Evolutionary conservation across 179 eudicot species (phyloP), one percentile per base, ranked within the genome.

Genomic region (Actinidia polygama): DNA sequence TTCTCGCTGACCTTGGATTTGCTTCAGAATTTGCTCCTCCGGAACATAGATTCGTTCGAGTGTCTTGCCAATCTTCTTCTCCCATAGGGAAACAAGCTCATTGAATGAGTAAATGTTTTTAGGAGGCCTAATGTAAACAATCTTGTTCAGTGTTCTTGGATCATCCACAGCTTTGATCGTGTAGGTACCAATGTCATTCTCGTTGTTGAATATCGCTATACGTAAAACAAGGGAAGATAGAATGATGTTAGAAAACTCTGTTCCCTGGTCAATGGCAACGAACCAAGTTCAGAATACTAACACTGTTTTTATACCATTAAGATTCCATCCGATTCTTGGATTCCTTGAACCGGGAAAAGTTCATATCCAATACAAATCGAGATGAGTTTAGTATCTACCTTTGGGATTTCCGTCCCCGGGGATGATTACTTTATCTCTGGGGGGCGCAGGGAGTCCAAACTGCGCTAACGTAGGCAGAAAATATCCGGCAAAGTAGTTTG

Each of bases 401-500:
- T 90, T 95, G 40, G 87, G 86, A 82, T 84, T 94, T 75, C 98
- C 99, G 61, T 94, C 96, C 19, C 98, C 98, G 6, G 87, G 47
- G 64, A 93, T 94, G 85, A 83, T 83, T 7, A 89, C 87, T 87
- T 93, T 93, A 79, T 94, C 97, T 84, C 90, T 88, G 3, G 94
- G 98, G 9, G 98, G 98, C 77, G 94, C 64, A 59, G 91, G 85
- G 55, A 90, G 92, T 36, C 97, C 95, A 50, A 91, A 90, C 88
- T 94, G 98, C 24, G 80, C 85, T 78, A 94, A 30, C 24, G 84
- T 87, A 10, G 98, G 85, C 23, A 94, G 91, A 72, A 89, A 92
- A 58, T 78, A 88, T 30, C 94, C 94, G 4, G 90, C 94, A 81
- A 92, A 93, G 77, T 73, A 88, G 66, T 90, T 87, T 46, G 87